Conservation (phyloP, 306 rosid genomes). For the Gastrolobium bilobum region DNA sequence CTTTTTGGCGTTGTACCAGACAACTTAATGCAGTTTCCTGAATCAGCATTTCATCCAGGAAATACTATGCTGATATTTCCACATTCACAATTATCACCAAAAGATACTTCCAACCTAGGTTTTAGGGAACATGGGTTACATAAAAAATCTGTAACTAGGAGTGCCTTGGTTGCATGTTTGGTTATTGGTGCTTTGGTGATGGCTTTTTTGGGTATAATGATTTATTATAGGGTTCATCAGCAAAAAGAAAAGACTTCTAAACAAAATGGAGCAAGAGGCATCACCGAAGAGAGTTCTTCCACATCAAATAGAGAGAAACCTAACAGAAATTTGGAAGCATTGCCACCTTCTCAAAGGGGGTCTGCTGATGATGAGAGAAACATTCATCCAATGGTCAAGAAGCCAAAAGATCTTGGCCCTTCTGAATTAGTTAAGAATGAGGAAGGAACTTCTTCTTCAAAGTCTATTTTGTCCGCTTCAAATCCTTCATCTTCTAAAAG, state of each 20-base stretch:
- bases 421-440: constrained; percentile 54
- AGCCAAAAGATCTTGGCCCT: constrained; percentile 46
- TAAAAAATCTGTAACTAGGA: constrained; percentile 62
- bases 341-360: constrained; percentile 49
- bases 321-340: constrained; percentile 54
- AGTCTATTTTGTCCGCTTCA: constrained; percentile 67
- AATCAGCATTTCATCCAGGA: constrained; percentile 85
- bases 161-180: constrained; percentile 65
- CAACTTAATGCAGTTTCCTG: constrained; percentile 69
- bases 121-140: constrained; percentile 48
- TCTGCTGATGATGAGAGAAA: constrained; percentile 45
- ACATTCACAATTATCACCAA: constrained; percentile 55
- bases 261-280: constrained; percentile 52
- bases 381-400: constrained; percentile 48
- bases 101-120: constrained; percentile 48
- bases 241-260: constrained; percentile 47
- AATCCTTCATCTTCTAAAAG: constrained; percentile 71
- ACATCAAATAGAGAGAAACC: constrained; percentile 50
- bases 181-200: constrained; percentile 62
- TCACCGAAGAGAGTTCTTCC: constrained; percentile 53
- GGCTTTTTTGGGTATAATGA: constrained; percentile 53
- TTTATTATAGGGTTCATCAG: constrained; percentile 55
- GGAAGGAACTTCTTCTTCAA: constrained; percentile 61
- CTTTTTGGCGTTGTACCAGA: constrained; percentile 74
- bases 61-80: constrained; percentile 68